phyloP scores from a whole-genome alignment of 2,329 filamentous ascomycete genomes.

The Elsinoe ampelina region DNA sequence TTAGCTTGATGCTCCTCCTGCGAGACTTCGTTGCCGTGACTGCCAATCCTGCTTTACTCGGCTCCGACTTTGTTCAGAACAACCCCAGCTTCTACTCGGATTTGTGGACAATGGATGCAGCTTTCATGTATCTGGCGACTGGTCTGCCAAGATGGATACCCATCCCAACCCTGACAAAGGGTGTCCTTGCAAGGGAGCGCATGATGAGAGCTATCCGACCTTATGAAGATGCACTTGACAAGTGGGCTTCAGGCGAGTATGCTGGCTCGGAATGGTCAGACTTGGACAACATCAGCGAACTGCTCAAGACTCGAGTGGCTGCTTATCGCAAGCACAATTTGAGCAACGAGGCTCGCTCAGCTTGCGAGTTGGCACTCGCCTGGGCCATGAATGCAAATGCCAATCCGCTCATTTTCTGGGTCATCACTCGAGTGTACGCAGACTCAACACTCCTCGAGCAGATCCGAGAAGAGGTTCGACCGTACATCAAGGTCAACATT shows the following conservation, averaged over 20 bases:
- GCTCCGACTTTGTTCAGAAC: conserved; percentile 42
- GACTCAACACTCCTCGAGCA: conserved; percentile 24
- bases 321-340: conserved; percentile 26
- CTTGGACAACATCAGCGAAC: conserved; percentile 25
- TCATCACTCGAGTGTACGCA: conserved; percentile 29
- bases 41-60: conserved; percentile 44
- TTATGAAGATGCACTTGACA: conserved; percentile 27
- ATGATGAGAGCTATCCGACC: conserved; percentile 21
- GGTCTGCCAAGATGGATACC: conserved; percentile 50
- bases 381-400: conserved; percentile 49
- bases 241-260: conserved; percentile 22
- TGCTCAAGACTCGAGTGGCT: conserved; percentile 25
- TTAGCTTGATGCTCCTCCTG: conserved; percentile 43
- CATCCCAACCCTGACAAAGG: conserved; percentile 40
- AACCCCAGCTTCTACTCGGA: conserved; percentile 46
- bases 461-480: conserved; percentile 28
- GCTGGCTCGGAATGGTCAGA: conserved; percentile 27
- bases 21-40: conserved; percentile 48
- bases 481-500: conserved; percentile 24
- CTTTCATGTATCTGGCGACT: conserved; percentile 44
- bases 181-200: conserved; percentile 32
- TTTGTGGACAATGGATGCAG: conserved; percentile 46
- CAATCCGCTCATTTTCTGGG: conserved; percentile 37
- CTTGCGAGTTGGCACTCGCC: conserved; percentile 40
- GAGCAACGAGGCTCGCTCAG: conserved; percentile 25